These are phyloP conservation scores for Colletotrichum godetiae DNA, from an alignment of 2,329 filamentous ascomycete genomes.

Conservation along the genomic window DNA sequence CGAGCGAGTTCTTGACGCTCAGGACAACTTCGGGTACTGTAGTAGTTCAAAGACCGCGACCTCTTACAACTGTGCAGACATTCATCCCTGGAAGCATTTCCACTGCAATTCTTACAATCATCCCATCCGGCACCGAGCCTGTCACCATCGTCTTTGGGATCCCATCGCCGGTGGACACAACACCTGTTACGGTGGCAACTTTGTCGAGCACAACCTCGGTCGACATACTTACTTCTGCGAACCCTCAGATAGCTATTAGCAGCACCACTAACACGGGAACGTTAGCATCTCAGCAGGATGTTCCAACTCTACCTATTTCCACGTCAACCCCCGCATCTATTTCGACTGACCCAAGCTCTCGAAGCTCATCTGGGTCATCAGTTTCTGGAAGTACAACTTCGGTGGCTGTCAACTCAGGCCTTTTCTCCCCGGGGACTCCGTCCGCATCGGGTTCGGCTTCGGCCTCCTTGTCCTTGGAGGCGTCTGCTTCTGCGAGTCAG, in stretches of 20 bases:
- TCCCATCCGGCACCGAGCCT: not conserved
- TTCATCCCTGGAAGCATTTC: not conserved
- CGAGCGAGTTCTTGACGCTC: not conserved
- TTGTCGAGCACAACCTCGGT: not conserved
- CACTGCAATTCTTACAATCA: not conserved
- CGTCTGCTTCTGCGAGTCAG: not conserved
- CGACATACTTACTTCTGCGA: not conserved
- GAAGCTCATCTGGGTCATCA: too few relatives aligned
- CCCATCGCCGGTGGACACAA: not conserved
- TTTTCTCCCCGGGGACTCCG: too few relatives aligned
- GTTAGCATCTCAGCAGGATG: too few relatives aligned
- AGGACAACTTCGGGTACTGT: not conserved
- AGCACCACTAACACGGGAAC: not conserved
- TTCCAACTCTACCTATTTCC: too few relatives aligned
- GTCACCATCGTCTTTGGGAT: conserved; percentile 14
- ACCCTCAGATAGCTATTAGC: not conserved
- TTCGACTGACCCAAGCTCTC: too few relatives aligned
- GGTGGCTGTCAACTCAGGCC: too few relatives aligned
- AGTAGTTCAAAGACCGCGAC: not conserved
- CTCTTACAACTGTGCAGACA: not conserved
- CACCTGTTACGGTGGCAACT: not conserved
- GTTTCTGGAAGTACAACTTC: too few relatives aligned
- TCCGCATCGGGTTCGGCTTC: too few relatives aligned
- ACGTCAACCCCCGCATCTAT: too few relatives aligned
- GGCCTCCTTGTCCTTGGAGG: too few relatives aligned